Evolutionary conservation across 2,329 filamentous ascomycete species (phyloP), one percentile per base, ranked within the genome.

Genomic region (Arthrobotrys iridis): DNA sequence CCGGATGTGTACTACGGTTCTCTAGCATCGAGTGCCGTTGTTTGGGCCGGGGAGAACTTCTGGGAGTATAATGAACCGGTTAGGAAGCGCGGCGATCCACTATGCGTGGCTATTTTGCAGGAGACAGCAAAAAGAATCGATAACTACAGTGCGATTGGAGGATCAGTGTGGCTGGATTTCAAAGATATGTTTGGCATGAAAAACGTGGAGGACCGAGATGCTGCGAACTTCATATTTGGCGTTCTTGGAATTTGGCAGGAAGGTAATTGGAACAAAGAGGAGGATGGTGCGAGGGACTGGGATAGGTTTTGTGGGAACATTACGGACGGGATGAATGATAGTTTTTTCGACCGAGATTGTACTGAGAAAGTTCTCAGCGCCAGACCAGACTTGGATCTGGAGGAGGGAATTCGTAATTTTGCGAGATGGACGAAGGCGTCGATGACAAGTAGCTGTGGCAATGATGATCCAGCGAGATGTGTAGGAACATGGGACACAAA

Each of bases 1-100:
- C 92, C 93, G 0, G 88, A 94, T 30, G 83, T 90, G 5, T 95
- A 91, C 82, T 94, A 87, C 86, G 93, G 87, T 5, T 87, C 90
- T 3, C 94, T 96, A 57, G 90, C 91, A 0, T 93, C 91, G 0
- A 94, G 91, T 0, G 93, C 91, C 0, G 91, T 95, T 0, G 91
- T 91, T 0, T 87, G 88, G 72, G 91, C 91, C 2, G 90, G 95
- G 65, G 88, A 88, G 77, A 91, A 95, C 78, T 94, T 89, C 82
- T 94, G 91, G 79, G 82, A 86, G 77, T 89, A 89, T 79, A 89
- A 84, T 78, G 87, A 88, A 79, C 86, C 88, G 0, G 84, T 88
- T 65, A 84, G 87, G 10, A 80, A 85, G 15, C 86, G 86, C 68
- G 88, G 83, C 1, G 87, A 88, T 8, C 83, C 85, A 0, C 86